These are phyloP conservation scores for Toxicodendron radicans DNA, from an alignment of 345 rosid species.

Conservation along the genomic window DNA sequence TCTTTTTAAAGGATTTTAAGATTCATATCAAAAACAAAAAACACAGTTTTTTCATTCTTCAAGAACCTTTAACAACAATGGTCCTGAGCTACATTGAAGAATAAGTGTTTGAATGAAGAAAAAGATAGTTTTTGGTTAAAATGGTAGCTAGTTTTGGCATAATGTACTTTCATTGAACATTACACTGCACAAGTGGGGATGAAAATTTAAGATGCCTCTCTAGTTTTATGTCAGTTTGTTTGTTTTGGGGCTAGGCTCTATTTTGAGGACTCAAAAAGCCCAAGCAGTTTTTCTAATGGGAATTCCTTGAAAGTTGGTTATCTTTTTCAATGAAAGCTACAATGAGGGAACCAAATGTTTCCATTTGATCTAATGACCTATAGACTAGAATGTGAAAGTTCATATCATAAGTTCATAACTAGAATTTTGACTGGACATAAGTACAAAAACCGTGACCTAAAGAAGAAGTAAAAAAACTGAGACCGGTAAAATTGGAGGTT, in stretches of 20 bases:
- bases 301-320: neutral
- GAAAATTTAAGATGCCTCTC: neutral
- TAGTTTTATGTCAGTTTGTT: too few species aligned
- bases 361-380: neutral
- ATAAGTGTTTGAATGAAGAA: neutral
- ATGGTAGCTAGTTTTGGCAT: neutral
- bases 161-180: neutral
- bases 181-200: neutral
- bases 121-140: neutral
- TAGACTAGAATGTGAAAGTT: neutral
- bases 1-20: too few species aligned
- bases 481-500: too few species aligned
- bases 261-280: neutral
- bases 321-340: neutral
- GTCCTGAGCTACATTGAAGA: neutral
- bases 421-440: too few species aligned
- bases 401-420: neutral
- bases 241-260: neutral
- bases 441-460: too few species aligned
- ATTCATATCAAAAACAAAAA: too few species aligned
- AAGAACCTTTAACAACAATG: too few species aligned
- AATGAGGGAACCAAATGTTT: neutral
- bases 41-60: too few species aligned
- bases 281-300: neutral
- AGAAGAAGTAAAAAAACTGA: neutral